Base-by-base conservation (phyloP, 1,139 yeast genomes). In the Magnusiomyces ingens region DNA sequence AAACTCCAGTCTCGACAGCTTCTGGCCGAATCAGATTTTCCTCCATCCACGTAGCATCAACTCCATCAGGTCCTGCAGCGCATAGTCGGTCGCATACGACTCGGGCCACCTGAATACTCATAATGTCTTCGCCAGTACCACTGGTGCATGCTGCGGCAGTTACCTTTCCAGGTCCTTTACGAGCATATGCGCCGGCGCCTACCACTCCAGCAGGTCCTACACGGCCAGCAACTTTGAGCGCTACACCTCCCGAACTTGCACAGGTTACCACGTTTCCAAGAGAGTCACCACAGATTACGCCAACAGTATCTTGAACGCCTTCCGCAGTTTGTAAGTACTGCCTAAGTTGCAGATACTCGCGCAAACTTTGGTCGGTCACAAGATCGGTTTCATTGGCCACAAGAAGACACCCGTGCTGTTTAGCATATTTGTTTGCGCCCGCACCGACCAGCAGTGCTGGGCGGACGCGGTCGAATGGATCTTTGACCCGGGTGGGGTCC, bases 171-270 rank as follows among this genome's bases (percentile, higher is more conserved):
- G 19, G 21, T 17, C 21, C 49, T 4, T 41, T 36, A 13, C 55
- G 36, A 2, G 64, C 51, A 42, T 59, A 57, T 13, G 63, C 58
- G 1, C 73, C 74, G 12, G 69, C 60, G 0, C 73, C 71, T 2
- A 67, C 54, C 1, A 70, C 49, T 1, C 72, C 74, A 1, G 75
- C 76, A 0, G 75, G 74, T 1, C 76, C 76, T 1, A 73, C 55
- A 29, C 76, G 51, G 12, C 76, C 76, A 0, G 70, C 64, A 3
- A 53, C 60, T 53, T 71, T 71, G 57, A 67, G 59, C 6, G 69
- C 56, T 1, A 66, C 59, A 0, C 76, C 76, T 2, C 77, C 76
- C 0, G 76, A 72, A 55, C 73, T 67, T 1, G 73, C 61, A 8
- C 66, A 69, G 1, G 66, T 70, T 4, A 67, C 62, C 3, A 67